Percentiles rank a stretch among this genome's conserved stretches.
phyloP scores from a whole-genome alignment of 495 filamentous ascomycete species.

The Tuber brumale region DNA sequence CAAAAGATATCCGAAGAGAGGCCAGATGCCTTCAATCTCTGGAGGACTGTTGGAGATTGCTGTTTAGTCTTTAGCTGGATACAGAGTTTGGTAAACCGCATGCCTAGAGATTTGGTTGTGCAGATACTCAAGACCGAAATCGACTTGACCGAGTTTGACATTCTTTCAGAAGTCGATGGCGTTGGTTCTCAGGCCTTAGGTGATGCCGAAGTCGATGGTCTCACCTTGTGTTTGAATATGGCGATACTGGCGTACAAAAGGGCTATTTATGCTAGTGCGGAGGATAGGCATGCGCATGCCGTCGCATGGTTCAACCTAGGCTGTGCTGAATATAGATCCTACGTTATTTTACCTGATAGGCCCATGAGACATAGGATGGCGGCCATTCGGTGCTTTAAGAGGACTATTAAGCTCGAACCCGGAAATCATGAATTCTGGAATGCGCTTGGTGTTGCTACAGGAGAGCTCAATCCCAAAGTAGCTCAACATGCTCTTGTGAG shows the following conservation, averaged over 20 bases:
- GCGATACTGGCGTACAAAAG: conserved; percentile 81
- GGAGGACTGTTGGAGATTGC: conserved; percentile 89
- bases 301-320: conserved; percentile 96
- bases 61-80: conserved; percentile 75
- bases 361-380: conserved; percentile 59
- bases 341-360: conserved; percentile 50
- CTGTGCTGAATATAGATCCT: conserved; percentile 81
- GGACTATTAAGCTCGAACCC: conserved; percentile 90
- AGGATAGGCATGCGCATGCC: conserved; percentile 83
- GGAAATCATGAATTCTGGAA: conserved; percentile 98
- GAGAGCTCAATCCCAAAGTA: conserved; percentile 72
- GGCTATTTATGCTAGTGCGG: conserved; percentile 63
- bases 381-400: conserved; percentile 87
- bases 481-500: conserved; percentile 93
- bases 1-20: conserved; percentile 48
- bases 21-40: conserved; percentile 78
- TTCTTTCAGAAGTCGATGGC: conserved; percentile 64
- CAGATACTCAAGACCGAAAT: conserved; percentile 52
- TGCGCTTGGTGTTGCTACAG: conserved; percentile 83
- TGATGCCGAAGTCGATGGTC: conserved; percentile 45
- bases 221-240: conserved; percentile 54
- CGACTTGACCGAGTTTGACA: conserved; percentile 52
- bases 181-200: conserved; percentile 51
- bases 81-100: conserved; percentile 54
- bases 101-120: conserved; percentile 54